Conservation (phyloP, 306 rosid genomes). For the Dryas alaskensis region DNA sequence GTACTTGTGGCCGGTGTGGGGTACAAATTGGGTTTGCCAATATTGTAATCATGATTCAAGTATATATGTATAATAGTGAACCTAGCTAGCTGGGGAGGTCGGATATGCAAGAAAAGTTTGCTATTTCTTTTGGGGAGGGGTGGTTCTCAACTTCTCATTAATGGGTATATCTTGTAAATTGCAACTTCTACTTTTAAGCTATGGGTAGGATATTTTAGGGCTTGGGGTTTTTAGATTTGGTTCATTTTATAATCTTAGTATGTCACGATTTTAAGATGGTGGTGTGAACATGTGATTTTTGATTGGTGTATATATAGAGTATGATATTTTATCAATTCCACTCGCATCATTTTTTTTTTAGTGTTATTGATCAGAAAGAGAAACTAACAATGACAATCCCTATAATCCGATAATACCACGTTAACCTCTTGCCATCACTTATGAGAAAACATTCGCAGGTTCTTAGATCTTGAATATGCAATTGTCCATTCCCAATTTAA, state of each 20-base stretch:
- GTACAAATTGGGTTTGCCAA: neutral
- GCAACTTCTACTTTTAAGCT: neutral
- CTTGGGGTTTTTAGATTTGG: constrained; percentile 4
- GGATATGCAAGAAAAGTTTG: neutral
- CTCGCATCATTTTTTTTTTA: constrained; percentile 1
- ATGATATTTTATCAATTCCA: constrained; percentile 22
- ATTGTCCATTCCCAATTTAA: too few relatives aligned
- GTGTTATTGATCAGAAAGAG: too few relatives aligned
- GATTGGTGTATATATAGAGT: constrained; percentile 3
- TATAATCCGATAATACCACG: too few relatives aligned
- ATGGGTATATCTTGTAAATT: constrained; percentile 39
- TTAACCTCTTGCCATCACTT: too few relatives aligned
- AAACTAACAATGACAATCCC: too few relatives aligned
- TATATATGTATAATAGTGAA: neutral
- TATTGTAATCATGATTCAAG: neutral
- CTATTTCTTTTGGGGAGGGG: neutral
- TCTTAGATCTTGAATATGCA: too few relatives aligned
- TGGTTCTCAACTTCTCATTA: neutral
- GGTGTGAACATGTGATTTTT: constrained; percentile 14
- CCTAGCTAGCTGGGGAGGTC: neutral
- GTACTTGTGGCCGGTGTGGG: too few relatives aligned
- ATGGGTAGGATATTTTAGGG: constrained; percentile 31
- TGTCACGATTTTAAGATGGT: neutral
- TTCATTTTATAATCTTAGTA: neutral
- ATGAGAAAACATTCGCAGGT: too few relatives aligned